These are phyloP conservation scores for Saccharum hybrid DNA, from an alignment of 202 grass and related monocot genomes.

Conservation along the genomic window DNA sequence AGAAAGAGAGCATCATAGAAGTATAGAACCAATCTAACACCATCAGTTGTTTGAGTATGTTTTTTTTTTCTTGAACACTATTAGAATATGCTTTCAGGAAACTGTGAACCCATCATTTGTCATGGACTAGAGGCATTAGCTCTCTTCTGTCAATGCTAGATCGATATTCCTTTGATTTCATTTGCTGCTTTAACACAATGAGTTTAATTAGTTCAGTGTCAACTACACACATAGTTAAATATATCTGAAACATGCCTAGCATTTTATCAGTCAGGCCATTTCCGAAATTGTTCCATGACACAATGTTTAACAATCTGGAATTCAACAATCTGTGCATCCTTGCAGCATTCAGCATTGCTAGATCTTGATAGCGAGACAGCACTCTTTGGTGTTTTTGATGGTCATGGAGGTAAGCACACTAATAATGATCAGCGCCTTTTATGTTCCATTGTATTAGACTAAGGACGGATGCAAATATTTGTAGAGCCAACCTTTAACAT, in stretches of 20 bases:
- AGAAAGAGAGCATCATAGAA: constrained; percentile 4
- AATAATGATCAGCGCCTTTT: constrained; percentile 27
- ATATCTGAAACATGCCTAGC: constrained; percentile 28
- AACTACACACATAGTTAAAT: constrained; percentile 14
- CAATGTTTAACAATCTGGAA: constrained; percentile 18
- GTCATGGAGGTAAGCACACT: constrained; percentile 79
- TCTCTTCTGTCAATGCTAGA: constrained; percentile 20
- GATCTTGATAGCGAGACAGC: constrained; percentile 83
- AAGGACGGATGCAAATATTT: neutral
- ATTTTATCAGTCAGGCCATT: constrained; percentile 37
- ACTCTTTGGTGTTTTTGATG: constrained; percentile 99
- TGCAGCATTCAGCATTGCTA: constrained; percentile 87
- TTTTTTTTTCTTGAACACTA: neutral
- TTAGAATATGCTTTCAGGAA: neutral
- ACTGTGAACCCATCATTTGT: constrained; percentile 13
- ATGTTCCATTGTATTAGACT: constrained; percentile 36
- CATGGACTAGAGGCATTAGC: constrained; percentile 5
- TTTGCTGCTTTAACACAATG: constrained; percentile 33
- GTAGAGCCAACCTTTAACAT: constrained; percentile 29
- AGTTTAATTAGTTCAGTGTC: constrained; percentile 29
- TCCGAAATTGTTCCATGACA: constrained; percentile 7
- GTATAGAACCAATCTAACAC: neutral
- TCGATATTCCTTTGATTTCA: constrained; percentile 17
- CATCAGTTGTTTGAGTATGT: constrained; percentile 5
- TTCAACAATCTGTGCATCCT: constrained; percentile 21